Percentiles rank a stretch among this genome's conserved stretches.
Evolutionary conservation across 805 yeast species (phyloP).

Genomic region (Teunomyces atbi): DNA sequence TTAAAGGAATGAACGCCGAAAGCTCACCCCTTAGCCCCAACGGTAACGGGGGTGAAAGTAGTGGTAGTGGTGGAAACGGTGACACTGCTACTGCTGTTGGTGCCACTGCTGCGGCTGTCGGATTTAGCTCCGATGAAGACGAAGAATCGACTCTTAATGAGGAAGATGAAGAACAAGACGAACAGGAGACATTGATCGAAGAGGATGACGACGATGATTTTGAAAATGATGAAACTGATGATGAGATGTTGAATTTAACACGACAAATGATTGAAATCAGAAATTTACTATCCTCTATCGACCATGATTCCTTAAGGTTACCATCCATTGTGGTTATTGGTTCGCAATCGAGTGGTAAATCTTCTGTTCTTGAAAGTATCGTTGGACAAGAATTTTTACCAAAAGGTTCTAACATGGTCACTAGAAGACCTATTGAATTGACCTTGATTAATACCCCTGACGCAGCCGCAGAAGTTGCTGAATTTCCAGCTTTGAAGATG

Average conservation of each 20-base stretch:
- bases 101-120: constrained; percentile 59
- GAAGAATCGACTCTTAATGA: constrained; percentile 18
- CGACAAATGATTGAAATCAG: constrained; percentile 97
- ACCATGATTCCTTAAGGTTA: constrained; percentile 73
- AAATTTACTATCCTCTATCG: constrained; percentile 70
- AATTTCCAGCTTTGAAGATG: constrained; percentile 86
- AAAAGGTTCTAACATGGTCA: constrained; percentile 97
- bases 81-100: constrained; percentile 42
- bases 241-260: constrained; percentile 84
- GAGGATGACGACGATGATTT: constrained; percentile 46
- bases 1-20: constrained; percentile 28
- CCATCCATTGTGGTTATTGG: constrained; percentile 98
- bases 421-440: constrained; percentile 94
- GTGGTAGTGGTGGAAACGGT: constrained; percentile 22
- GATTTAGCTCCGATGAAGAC: constrained; percentile 32
- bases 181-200: constrained; percentile 45
- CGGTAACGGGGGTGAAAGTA: constrained; percentile 27
- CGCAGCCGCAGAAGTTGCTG: constrained; percentile 81
- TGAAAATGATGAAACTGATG: constrained; percentile 57
- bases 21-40: constrained; percentile 14
- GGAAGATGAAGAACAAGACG: constrained; percentile 43
- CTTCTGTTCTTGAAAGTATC: constrained; percentile 91
- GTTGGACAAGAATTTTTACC: constrained; percentile 99
- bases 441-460: constrained; percentile 86
- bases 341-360: constrained; percentile 95